Evolutionary conservation across 257 asterid genomes (phyloP), one percentile per base, ranked within the genome.

Genomic region (Penstemon davidsonii): DNA sequence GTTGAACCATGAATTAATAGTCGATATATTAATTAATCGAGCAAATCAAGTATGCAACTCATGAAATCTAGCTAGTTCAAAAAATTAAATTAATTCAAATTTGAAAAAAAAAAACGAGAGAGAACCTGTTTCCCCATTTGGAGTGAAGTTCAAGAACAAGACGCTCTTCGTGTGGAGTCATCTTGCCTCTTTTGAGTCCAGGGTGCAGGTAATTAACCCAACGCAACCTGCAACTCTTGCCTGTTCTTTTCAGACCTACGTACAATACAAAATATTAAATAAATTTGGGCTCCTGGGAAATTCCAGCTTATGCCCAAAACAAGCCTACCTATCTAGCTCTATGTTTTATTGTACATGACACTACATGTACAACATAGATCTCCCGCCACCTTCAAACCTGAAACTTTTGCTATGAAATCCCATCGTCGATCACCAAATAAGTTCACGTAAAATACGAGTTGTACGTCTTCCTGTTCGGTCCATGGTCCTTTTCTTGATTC

Each of bases 371-470:
- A 25, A 25, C 33, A 25, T 25, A 25, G 33, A 76, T 89, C 98
- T 85, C 98, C 98, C 98, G 78, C 98, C 96, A 87, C 96, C 96
- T 86, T 84, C 98, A 92, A 92, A 92, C 98, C 98, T 92, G 98
- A 92, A 49, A 92, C 96, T 84, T 88, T 87, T 0, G 98, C 95
- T 77, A 91, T 80, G 92, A 91, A 91, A 78, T 91, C 96, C 97
- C 97, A 92, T 40, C 98, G 87, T 2, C 98, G 90, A 39, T 92
- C 98, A 8, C 96, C 98, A 13, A 89, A 89, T 63, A 92, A 79
- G 80, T 86, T 89, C 80, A 89, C 98, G 79, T 88, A 86, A 44
- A 92, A 86, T 5, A 70, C 89, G 42, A 89, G 83, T 77, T 92
- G 96, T 10, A 46, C 85, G 60, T 92, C 98, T 78, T 92, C 98